phyloP scores from a whole-genome alignment of 2,329 filamentous ascomycete genomes.

The Cladosporium sp. region DNA sequence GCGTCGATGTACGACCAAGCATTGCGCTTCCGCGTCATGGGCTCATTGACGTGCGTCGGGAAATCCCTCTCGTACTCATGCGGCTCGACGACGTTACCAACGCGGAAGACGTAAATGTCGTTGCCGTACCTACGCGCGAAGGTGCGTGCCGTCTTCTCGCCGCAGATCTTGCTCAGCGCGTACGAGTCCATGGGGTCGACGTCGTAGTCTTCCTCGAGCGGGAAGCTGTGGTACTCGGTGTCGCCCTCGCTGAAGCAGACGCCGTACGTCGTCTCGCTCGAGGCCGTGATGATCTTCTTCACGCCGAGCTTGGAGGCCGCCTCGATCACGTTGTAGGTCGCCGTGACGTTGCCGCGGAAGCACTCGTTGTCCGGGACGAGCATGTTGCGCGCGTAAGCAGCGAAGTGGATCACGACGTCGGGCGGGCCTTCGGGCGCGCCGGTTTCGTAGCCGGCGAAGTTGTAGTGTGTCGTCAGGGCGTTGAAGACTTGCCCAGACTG shows the following conservation, averaged over 20 bases:
- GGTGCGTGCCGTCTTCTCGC: conserved; percentile 51
- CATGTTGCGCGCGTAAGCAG: conserved; percentile 54
- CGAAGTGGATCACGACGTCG: conserved; percentile 58
- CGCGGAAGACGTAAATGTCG: conserved; percentile 56
- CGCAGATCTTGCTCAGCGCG: conserved; percentile 54
- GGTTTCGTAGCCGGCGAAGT: conserved; percentile 45
- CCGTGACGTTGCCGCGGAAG: conserved; percentile 50
- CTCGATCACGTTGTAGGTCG: conserved; percentile 58
- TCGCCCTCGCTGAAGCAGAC: conserved; percentile 57
- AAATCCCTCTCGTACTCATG: conserved; percentile 54
- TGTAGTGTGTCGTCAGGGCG: conserved; percentile 51
- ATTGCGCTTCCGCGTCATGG: conserved; percentile 48
- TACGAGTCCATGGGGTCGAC: conserved; percentile 57
- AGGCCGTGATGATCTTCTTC: conserved; percentile 56
- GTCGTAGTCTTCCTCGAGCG: conserved; percentile 54
- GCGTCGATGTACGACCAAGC: conserved; percentile 60
- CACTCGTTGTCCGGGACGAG: conserved; percentile 56
- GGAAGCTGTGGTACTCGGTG: conserved; percentile 51
- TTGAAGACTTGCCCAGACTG: conserved; percentile 52
- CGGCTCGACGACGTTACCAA: conserved; percentile 57
- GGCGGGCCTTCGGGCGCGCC: conserved; percentile 40
- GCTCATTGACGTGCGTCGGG: conserved; percentile 44
- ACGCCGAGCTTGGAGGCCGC: conserved; percentile 57
- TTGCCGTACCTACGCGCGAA: conserved; percentile 51
- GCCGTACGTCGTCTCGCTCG: conserved; percentile 55